Evolutionary conservation across 306 rosid genomes (phyloP), one percentile per base, ranked within the genome.

Genomic region (Pachyrhizus erosus): DNA sequence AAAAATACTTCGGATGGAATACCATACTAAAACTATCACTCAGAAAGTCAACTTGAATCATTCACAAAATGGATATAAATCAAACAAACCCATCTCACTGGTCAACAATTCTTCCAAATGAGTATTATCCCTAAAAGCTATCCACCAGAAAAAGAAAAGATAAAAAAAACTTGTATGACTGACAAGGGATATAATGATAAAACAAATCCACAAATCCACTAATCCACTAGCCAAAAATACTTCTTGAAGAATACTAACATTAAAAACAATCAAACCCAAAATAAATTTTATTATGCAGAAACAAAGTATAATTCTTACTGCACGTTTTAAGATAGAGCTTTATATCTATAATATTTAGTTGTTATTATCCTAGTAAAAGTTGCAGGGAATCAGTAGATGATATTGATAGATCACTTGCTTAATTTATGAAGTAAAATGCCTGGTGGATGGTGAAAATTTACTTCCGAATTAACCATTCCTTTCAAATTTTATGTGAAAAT

Each of bases 401-500:
- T 65, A 37, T 26, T 52, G 76, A 71, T 49, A 34, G 45, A 76
- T 37, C 37, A 37, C 73, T 67, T 9, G 54, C 70, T 57, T 46
- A 46, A 60, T 75, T 84, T 80, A 52, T 18, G 42, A 49, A 39
- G 78, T 33, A 52, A 74, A 79, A 66, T 66, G 67, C 34, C 61
- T 46, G 13, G 39, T 9, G 54, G 31, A 24, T 39, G 61, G 40
- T 58, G 60, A 75, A 69, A 69, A n/a, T 31, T 66, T 49, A 73
- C 74, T 75, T 75, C 54, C n/a, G 82, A 68, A 33, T 75, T 31
- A 80, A 65, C 69, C 75, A 69, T 57, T 31, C n/a, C 20, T 76
- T 61, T 26, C 55, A 70, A 33, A 65, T 27, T 60, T 29, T 31
- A 82, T 43, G 60, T 54, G 60, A 65, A 79, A 77, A 68, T 48